Base-by-base conservation (phyloP, 176 grass and related monocot species). In the Elymus sibiricus region DNA sequence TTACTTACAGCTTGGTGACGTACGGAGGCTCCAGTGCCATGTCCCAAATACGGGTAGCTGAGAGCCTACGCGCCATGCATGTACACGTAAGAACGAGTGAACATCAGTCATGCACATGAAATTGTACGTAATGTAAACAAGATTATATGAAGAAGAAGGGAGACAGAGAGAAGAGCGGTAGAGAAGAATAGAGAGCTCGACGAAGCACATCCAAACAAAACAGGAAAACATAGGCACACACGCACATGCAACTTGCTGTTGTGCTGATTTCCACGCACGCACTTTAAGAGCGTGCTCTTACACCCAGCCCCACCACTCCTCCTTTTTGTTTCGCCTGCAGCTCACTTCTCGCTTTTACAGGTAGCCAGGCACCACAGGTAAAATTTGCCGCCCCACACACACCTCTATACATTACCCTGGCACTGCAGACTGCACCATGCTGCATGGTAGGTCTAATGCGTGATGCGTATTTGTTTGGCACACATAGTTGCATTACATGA, bases 211-310 rank as follows among this genome's bases (percentile, higher is more conserved):
- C 56, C 39, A 66, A 56, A 24, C 14, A 68, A 89, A 61, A 69
- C 83, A 78, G 8, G 25, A 61, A 82, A 43, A 43, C 43, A 11
- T 46, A 19, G 4, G 10, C 31, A 55, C 14, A 68, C 37, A 71
- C 24, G 60, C 25, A 49, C 22, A 32, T 28, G 79, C 43, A 75
- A 73, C 66, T 80, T 72, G 82, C 81, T 86, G 71, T 24, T 82
- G 22, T 38, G 68, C 38, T 28, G 56, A 5, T 69, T 67, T 60
- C 61, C 79, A 25, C 69, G 44, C 59, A 43, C 24, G 16, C 76
- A 11, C 94, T 94, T 97, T 94, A 92, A 83, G 88, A 90, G 92
- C 92, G 90, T 97, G 92, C 88, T 87, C 92, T 84, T 79, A 77
- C 46, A 89, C 79, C 70, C 34, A 11, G 59, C 10, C 65, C 74